Base-by-base conservation (phyloP, 768 basidiomycete species). In the Suillus subluteus region DNA sequence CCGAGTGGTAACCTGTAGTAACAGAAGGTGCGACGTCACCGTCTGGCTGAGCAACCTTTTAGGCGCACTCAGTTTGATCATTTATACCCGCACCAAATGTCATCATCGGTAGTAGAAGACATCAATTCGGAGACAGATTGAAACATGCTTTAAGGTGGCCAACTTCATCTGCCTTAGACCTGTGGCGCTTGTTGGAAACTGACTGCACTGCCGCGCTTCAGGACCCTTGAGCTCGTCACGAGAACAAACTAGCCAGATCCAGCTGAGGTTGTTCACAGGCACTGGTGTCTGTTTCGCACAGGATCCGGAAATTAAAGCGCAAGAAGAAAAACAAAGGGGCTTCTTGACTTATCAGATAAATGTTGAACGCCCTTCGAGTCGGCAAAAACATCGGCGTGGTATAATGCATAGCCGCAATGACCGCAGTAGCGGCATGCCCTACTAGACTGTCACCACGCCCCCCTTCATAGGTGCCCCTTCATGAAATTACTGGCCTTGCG, bases 201-300 rank as follows among this genome's bases (percentile, higher is more conserved):
- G 63, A 21, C 9, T 6, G 62, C 58, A 62, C 56, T 26, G 56
- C 54, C 35, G 56, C 26, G 3, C 16, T 58, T 65, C 54, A 55
- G 63, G 62, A 66, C 65, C 64, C 56, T 65, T 73, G 48, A 32
- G 50, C 30, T 44, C 43, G 64, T 66, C 55, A 56, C 55, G 32
- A 56, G 65, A 50, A 46, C 41, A 3, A 23, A 32, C 62, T 59
- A 58, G 44, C 67, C 67, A 55, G 48, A 72, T 65, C 56, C 26
- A 55, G 71, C 52, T 54, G 52, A 62, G 11, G 26, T 50, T 37
- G 43, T 75, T 76, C 73, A 66, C 74, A 76, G 73, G 73, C 63
- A 63, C 58, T 21, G 52, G 63, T 43, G 50, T 41, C 46, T 46
- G 26, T 37, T 64, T 61, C 52, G 38, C 55, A 64, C 48, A 40